Base-by-base conservation (phyloP, 2,329 filamentous ascomycete genomes). In the Esteya vermicola region DNA sequence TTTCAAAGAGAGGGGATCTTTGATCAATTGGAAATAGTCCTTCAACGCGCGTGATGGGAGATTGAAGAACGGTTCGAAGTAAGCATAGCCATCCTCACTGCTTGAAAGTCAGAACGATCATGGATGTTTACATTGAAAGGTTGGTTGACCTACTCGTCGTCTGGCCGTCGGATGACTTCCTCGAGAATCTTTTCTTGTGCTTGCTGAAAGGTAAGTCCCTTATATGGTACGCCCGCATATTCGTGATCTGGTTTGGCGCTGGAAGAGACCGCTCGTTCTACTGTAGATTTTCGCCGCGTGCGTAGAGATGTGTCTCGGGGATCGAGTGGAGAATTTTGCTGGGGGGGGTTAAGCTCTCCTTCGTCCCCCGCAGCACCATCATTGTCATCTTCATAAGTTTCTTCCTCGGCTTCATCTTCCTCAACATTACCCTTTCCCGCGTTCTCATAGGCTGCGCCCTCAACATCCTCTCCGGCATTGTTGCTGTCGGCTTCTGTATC, bases 21-120 rank as follows among this genome's bases (percentile, higher is more conserved):
- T 74, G 50, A 95, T 91, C 43, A 89, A 63, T 51, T 80, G 75
- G 57, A 91, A 94, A 57, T 95, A 95, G 52, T 94, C 86, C 50
- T 78, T 84, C 33, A 93, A 61, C 36, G 70, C 69, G 25, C 84
- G 75, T 22, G 81, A 71, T 0, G 86, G 86, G 22, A 93, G 68
- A 51, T 82, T 81, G 43, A 86, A 63, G 51, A 93, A 94, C 0
- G 83, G 78, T 46, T 76, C 69, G 48, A 78, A 80, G 45, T 77
- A 74, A 30, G 77, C 74, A 40, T 81, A 81, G 36, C 82, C 75
- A 37, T 81, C 71, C 59, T 68, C 41, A 19, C 38, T 40, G 37
- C 48, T 53, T 46, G 43, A 12, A 4, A 14, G 39, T 41, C 18
- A 41, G 39, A n/a, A n/a, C n/a, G n/a, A n/a, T n/a, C n/a, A n/a